Conservation (phyloP, 768 basidiomycete species). For the Macrolepiota fuliginosa region DNA sequence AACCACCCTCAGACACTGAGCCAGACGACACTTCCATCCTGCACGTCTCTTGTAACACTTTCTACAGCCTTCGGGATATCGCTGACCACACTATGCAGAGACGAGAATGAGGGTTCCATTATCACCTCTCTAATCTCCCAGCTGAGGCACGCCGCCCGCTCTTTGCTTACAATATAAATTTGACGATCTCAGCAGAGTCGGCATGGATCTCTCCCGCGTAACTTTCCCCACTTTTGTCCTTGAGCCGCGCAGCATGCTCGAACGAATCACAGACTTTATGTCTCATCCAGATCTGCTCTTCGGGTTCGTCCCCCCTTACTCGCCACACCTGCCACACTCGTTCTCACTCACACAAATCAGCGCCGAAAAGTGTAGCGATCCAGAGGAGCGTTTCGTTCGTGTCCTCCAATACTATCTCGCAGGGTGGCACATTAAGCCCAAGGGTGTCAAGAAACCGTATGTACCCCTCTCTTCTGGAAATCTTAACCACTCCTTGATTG, state of each 20-base stretch:
- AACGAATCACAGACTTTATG: slow-evolving; percentile 99
- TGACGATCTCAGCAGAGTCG: slow-evolving; percentile 54
- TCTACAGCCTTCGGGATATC: background rate
- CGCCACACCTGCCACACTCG: background rate
- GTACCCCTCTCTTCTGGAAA: slow-evolving; percentile 26
- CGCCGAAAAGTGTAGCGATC: slow-evolving; percentile 73
- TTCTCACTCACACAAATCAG: slow-evolving; percentile 36
- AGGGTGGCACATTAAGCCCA: slow-evolving; percentile 99
- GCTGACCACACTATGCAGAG: slow-evolving; percentile 48
- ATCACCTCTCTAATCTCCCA: slow-evolving; percentile 87
- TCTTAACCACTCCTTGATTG: slow-evolving; percentile 1
- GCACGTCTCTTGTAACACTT: slow-evolving; percentile 37
- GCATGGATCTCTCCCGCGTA: slow-evolving; percentile 96
- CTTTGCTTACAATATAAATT: background rate
- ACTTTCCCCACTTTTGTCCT: slow-evolving; percentile 94
- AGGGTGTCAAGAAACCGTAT: slow-evolving; percentile 98
- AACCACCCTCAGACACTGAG: slow-evolving; percentile 77
- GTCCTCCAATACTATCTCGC: slow-evolving; percentile 94
- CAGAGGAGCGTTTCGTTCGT: slow-evolving; percentile 88
- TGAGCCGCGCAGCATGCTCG: slow-evolving; percentile 95
- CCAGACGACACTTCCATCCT: slow-evolving; percentile 90
- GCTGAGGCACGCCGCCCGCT: slow-evolving; percentile 53
- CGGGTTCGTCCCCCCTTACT: slow-evolving; percentile 47
- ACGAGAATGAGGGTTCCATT: slow-evolving; percentile 92
- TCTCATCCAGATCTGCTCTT: slow-evolving; percentile 97